Conservation (phyloP, 1,139 yeast species). For the Diutina pseudorugosa region DNA sequence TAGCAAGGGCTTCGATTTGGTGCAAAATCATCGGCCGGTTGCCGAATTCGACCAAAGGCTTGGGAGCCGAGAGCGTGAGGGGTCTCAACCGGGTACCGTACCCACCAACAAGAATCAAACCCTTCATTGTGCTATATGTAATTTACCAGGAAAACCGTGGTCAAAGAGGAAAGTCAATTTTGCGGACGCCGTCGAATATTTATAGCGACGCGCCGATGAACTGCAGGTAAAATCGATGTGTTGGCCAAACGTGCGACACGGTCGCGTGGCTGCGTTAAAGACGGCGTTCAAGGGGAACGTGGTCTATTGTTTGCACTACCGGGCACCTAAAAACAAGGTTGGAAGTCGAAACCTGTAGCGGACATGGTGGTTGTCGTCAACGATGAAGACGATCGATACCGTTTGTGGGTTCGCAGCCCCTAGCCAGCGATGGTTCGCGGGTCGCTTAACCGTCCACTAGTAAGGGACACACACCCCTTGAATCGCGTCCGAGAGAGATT, state of each 20-base stretch:
- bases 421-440: background rate
- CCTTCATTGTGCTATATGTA: constrained; percentile 54
- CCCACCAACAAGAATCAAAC: constrained; percentile 97
- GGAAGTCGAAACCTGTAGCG: background rate
- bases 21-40: constrained; percentile 96
- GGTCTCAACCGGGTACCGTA: constrained; percentile 99
- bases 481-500: background rate
- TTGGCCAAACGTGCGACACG: background rate
- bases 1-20: constrained; percentile 96
- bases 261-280: background rate
- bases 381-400: background rate
- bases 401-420: background rate
- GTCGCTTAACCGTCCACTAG: background rate
- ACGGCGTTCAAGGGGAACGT: background rate
- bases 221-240: background rate
- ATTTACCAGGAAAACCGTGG: background rate
- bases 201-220: background rate
- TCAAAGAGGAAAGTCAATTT: background rate
- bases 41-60: constrained; percentile 97
- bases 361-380: background rate
- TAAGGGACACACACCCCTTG: background rate
- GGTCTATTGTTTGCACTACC: background rate
- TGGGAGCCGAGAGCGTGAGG: constrained; percentile 89
- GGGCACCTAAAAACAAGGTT: too few species aligned
- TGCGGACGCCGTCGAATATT: background rate